phyloP scores from a whole-genome alignment of 1,284 basidiomycete species.

The Rhodotorula sp. region DNA sequence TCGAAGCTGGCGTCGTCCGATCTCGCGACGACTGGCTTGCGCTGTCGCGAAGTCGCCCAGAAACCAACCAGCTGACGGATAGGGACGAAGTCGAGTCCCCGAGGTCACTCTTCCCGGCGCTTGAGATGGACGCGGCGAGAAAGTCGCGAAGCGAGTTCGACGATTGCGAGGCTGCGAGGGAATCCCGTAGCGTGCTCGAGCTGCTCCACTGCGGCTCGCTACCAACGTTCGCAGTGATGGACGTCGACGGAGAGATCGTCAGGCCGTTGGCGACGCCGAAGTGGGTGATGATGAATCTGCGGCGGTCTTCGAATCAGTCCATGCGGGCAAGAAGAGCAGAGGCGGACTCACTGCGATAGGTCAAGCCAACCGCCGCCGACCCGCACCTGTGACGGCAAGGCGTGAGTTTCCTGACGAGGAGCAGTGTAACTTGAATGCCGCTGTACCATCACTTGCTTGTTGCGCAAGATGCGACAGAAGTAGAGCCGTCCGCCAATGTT shows the following conservation, averaged over 20 bases:
- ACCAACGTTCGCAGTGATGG: conserved; percentile 1
- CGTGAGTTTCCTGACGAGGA: not conserved
- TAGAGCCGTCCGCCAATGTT: conserved; percentile 88
- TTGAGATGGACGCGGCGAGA: conserved; percentile 11
- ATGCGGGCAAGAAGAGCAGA: conserved; percentile 80
- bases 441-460: conserved; percentile 86
- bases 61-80: not conserved
- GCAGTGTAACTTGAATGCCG: not conserved
- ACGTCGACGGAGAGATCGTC: conserved; percentile 26
- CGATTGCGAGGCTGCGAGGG: conserved; percentile 1
- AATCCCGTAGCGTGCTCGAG: not conserved
- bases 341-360: conserved; percentile 53
- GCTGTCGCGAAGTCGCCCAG: not conserved
- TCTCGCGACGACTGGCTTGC: not conserved
- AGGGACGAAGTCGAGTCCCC: not conserved
- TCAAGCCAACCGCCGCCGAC: conserved; percentile 88
- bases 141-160: conserved; percentile 1
- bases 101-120: not conserved
- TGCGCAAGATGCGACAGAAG: conserved; percentile 87
- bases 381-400: not conserved
- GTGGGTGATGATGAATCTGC: conserved; percentile 41
- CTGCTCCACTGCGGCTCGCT: conserved; percentile 15
- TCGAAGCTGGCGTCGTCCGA: not conserved
- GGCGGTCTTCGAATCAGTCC: conserved; percentile 63
- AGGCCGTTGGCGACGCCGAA: conserved; percentile 50